Percentiles rank a stretch among this genome's conserved stretches.
phyloP scores from a whole-genome alignment of 2,329 filamentous ascomycete species.

The Bimuria novae-zelandiae region DNA sequence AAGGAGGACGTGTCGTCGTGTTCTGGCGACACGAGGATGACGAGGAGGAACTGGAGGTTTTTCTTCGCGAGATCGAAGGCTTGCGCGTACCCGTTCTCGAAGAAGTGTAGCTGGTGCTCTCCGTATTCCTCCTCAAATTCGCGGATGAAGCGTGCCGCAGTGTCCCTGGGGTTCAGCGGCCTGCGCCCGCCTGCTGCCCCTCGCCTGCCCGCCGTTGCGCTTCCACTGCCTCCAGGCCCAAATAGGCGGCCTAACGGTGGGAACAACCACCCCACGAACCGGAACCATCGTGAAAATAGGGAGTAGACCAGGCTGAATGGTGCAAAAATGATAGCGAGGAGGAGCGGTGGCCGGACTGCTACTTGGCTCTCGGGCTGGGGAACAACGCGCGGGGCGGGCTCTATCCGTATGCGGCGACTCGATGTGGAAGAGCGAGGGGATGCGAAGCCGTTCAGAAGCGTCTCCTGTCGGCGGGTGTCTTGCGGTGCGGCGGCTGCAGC shows the following conservation, averaged over 20 bases:
- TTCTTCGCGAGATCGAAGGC: slow-evolving; percentile 88
- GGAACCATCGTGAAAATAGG: slow-evolving; percentile 69
- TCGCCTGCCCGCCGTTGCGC: slow-evolving; percentile 51
- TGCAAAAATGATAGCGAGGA: slow-evolving; percentile 77
- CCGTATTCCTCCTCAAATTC: slow-evolving; percentile 97
- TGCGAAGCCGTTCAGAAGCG: slow-evolving; percentile 62
- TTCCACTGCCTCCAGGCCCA: slow-evolving; percentile 53
- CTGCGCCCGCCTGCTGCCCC: slow-evolving; percentile 70
- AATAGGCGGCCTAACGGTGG: slow-evolving; percentile 74
- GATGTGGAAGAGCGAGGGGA: slow-evolving; percentile 40
- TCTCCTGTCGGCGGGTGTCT: slow-evolving; percentile 70
- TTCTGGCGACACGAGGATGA: slow-evolving; percentile 86
- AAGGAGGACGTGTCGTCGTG: slow-evolving; percentile 90
- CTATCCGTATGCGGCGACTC: slow-evolving; percentile 51
- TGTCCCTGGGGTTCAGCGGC: slow-evolving; percentile 82
- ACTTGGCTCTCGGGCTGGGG: slow-evolving; percentile 71
- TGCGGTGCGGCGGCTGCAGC: slow-evolving; percentile 67
- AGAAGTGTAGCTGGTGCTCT: slow-evolving; percentile 71
- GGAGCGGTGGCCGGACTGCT: slow-evolving; percentile 71
- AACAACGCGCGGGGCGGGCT: slow-evolving; percentile 81
- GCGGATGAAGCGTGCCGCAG: slow-evolving; percentile 82
- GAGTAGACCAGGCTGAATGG: slow-evolving; percentile 81
- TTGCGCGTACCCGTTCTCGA: slow-evolving; percentile 88
- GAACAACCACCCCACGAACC: slow-evolving; percentile 76
- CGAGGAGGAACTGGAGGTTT: slow-evolving; percentile 88